Evolutionary conservation across 1,284 basidiomycete genomes (phyloP).

Genomic region (Ganoderma meredithae): DNA sequence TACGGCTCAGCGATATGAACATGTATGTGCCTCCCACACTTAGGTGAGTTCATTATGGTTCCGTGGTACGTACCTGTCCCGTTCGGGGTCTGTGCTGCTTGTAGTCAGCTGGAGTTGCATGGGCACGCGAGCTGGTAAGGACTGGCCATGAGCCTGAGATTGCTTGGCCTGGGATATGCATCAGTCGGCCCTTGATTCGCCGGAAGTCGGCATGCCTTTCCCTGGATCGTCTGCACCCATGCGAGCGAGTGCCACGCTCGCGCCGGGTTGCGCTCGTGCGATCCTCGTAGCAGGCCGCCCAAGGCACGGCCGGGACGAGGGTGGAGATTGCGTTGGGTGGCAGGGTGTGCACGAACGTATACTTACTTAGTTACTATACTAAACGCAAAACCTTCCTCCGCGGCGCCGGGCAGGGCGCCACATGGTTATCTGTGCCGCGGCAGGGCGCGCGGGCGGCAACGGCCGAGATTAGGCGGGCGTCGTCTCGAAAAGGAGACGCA

Average conservation of each 20-base stretch:
- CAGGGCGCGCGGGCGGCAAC: conserved; percentile 33
- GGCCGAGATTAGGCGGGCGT: conserved; percentile 35
- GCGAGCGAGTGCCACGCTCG: not conserved
- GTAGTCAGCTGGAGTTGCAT: not conserved
- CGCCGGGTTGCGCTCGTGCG: conserved; percentile 8
- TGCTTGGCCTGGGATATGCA: conserved; percentile 5
- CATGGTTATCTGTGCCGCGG: conserved; percentile 10
- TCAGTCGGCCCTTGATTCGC: not conserved
- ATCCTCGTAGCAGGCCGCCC: conserved; percentile 14
- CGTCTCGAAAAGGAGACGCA: conserved; percentile 34
- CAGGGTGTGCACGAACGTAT: conserved; percentile 1
- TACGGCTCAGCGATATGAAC: not conserved
- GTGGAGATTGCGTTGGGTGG: not conserved
- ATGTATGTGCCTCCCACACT: not conserved
- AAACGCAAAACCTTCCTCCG: conserved; percentile 3
- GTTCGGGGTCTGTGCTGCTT: not conserved
- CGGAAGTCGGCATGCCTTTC: not conserved
- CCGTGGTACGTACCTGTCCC: conserved; percentile 7
- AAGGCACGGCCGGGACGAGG: not conserved
- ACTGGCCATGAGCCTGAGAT: not conserved
- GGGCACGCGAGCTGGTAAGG: not conserved
- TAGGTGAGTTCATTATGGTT: conserved; percentile 1
- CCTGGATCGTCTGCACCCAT: not conserved
- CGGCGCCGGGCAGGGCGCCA: conserved; percentile 2
- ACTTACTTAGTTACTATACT: not conserved